Base-by-base conservation (phyloP, 2,329 filamentous ascomycete genomes). In the Lecanicillium sp. region DNA sequence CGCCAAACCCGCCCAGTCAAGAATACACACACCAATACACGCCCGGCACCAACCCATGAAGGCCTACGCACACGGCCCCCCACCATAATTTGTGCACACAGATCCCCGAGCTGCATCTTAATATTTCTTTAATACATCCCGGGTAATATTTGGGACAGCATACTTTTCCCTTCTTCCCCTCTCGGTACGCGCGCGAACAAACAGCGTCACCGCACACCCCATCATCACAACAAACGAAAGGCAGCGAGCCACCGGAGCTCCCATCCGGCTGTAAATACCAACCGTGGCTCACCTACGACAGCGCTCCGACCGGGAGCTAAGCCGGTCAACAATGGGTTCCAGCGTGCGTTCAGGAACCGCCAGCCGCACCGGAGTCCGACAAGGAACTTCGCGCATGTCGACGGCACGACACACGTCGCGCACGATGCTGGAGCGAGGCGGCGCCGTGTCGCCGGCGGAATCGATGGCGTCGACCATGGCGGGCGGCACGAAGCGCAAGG, bases 401-500 rank as follows among this genome's bases (percentile, higher is more conserved):
- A 41, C 53, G 11, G 41, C 46, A 33, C 49, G 56, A 41, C 46
- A 56, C 36, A 44, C 44, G 25, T 46, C 50, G 20, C 45, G 48
- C 20, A 29, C 14, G 13, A 13, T 18, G 13, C 31, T 37, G 13
- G 52, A 54, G n/a, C 52, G 57, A 32, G 46, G 45, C 31, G 62
- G 67, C 33, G 69, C 81, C 19, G 64, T 72, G 11, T 90, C 89
- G 5, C 86, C 87, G 5, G 76, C 84, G 43, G 77, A 79, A 33
- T 86, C 84, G 7, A 57, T 86, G 17, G 50, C 53, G 35, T 71
- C 74, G 37, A 83, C 84, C 4, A 62, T 74, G 19, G 70, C 72
- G 36, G 62, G 72, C 22, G 77, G 79, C 17, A 72, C 70, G 32
- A 95, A 96, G 68, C 81, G 89, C 54, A 95, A 95, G 61, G 86